Conservation (phyloP, 495 filamentous ascomycete species). For the Tuber magnatum region DNA sequence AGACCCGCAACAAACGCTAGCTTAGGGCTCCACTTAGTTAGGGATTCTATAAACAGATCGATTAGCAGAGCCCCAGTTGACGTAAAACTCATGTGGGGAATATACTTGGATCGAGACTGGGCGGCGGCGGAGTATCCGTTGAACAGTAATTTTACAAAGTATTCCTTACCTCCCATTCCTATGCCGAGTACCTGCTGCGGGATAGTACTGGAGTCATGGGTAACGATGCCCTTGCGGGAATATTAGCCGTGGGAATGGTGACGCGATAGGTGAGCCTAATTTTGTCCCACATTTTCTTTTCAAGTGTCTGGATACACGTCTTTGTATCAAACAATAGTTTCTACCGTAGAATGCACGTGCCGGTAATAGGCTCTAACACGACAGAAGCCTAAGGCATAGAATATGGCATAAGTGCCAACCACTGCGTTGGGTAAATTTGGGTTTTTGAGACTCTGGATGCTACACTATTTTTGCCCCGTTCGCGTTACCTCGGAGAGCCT, state of each 20-base stretch:
- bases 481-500: background rate
- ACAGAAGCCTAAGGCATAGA: background rate
- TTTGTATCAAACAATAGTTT: background rate
- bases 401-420: background rate
- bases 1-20: background rate
- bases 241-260: background rate
- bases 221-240: background rate
- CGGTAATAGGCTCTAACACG: background rate
- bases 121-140: background rate
- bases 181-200: background rate
- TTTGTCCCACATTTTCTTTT: background rate
- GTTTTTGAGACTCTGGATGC: background rate
- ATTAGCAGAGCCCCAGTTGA: background rate
- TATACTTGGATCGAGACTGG: background rate
- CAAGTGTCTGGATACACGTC: background rate
- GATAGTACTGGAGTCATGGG: background rate
- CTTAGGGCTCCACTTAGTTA: background rate
- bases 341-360: too few relatives aligned
- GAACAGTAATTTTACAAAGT: background rate
- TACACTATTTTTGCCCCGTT: background rate
- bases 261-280: background rate
- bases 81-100: background rate
- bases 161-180: background rate
- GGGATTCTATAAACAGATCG: background rate
- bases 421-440: background rate